Evolutionary conservation across 306 rosid genomes (phyloP).

Genomic region (cucumber (Cucumis sativus)): DNA sequence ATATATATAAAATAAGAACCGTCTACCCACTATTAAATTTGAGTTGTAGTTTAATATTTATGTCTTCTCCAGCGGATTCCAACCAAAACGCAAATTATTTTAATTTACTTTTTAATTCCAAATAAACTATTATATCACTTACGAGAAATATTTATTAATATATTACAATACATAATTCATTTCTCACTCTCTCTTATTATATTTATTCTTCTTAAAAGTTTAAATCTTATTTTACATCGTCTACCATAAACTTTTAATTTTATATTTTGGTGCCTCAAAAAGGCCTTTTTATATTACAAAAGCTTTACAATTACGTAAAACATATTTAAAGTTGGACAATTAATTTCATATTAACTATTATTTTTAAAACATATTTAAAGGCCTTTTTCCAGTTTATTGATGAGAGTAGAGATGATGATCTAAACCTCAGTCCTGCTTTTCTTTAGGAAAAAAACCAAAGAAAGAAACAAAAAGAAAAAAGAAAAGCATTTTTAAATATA

Average conservation of each 20-base stretch:
- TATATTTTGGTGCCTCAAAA: too few relatives aligned
- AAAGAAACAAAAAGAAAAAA: too few relatives aligned
- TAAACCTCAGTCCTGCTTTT: too few relatives aligned
- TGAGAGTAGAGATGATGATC: too few relatives aligned
- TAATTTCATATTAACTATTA: too few relatives aligned
- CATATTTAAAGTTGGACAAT: too few relatives aligned
- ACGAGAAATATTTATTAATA: constrained; percentile 15
- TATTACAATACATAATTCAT: constrained; percentile 14
- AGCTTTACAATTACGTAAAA: too few relatives aligned
- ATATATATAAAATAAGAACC: not conserved
- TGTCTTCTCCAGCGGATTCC: constrained; percentile 49
- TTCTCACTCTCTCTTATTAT: constrained; percentile 6
- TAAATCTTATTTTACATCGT: not conserved
- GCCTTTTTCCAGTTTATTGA: too few relatives aligned
- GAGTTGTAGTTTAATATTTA: constrained; percentile 28
- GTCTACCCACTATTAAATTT: constrained; percentile 45
- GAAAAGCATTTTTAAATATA: too few relatives aligned
- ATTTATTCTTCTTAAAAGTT: constrained; percentile 7
- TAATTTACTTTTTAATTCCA: constrained; percentile 15
- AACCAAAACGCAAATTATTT: constrained; percentile 36
- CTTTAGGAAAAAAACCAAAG: too few relatives aligned
- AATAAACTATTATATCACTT: constrained; percentile 22
- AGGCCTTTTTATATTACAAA: too few relatives aligned
- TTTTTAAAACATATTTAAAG: too few relatives aligned
- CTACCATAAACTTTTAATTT: not conserved